Base-by-base conservation (phyloP, 345 rosid genomes). In the Rhizophora mangle region DNA sequence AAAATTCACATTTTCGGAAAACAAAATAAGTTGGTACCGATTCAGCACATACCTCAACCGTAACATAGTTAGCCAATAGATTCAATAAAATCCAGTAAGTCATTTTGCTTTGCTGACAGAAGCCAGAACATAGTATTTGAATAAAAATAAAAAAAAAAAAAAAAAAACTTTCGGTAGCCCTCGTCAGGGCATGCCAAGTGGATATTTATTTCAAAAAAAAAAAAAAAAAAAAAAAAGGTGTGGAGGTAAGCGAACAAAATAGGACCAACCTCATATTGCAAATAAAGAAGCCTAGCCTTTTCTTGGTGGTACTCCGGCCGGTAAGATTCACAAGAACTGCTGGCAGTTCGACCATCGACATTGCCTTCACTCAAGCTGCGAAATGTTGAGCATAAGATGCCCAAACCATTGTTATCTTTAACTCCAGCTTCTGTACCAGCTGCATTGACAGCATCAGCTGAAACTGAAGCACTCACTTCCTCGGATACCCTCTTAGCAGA, bases 201-300 rank as follows among this genome's bases (percentile, higher is more conserved):
- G 7, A 34, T 39, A 53, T 11, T 31, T 20, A 53, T 31, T 19
- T 9, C 49, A 15, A 13, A 43, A 43, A 15, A 0, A 0, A 0
- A 2, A 15, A 15, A 13, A 43, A 43, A 15, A 0, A 0, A 0
- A 2, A 15, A 43, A 5, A 26, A 16, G 39, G 11, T 55, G 0
- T 16, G 19, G 37, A 65, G 43, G 19, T 27, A 22, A 19, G 26
- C 27, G 19, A 20, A 27, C 49, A 32, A 46, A 24, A 47, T 9
- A 63, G 29, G 21, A 72, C 83, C 56, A 76, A 86, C 91, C 94
- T 86, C 93, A 53, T 88, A 89, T 27, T 80, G 88, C 78, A 88
- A 72, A 57, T 68, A 81, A 4, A 82, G 52, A 22, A 86, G 91
- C 72, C 79, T 82, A 11, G 91, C 88, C 65, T 82, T 88, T 83